Evolutionary conservation across 768 basidiomycete genomes (phyloP).

Genomic region (Trametes villosa): DNA sequence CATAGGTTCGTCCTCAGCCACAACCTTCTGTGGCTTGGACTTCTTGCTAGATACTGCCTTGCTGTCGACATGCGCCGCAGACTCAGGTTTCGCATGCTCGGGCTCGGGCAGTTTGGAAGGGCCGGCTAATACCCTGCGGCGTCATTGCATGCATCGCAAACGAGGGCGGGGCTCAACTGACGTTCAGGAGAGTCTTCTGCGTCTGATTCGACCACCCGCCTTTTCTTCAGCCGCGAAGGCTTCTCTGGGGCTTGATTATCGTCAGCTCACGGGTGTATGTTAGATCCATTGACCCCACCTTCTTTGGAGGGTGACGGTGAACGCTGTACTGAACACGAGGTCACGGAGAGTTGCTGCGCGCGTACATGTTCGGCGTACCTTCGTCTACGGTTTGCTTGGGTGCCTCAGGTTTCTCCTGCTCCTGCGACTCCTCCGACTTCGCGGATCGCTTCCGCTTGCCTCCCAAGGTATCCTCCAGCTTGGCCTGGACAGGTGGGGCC

Average conservation of each 20-base stretch:
- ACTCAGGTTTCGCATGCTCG: neutral
- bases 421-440: constrained; percentile 29
- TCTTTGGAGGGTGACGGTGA: constrained; percentile 1
- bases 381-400: neutral
- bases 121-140: constrained; percentile 4
- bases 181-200: constrained; percentile 32
- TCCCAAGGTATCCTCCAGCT: constrained; percentile 75
- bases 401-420: constrained; percentile 25
- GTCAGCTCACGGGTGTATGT: neutral
- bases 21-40: constrained; percentile 9
- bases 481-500: constrained; percentile 81
- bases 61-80: neutral
- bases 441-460: constrained; percentile 45
- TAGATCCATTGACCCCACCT: neutral
- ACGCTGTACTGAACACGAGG: neutral
- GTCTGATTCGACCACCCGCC: constrained; percentile 42
- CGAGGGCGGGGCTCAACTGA: neutral
- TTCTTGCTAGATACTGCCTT: neutral
- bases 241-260: constrained; percentile 1
- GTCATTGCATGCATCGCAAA: neutral
- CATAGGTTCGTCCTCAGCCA: constrained; percentile 32
- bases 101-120: constrained; percentile 11
- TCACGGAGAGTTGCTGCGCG: neutral
- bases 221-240: constrained; percentile 33
- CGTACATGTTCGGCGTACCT: neutral